Base-by-base conservation (phyloP, 192 early-diverging fungal genomes). In the Spizellomyces sp. region DNA sequence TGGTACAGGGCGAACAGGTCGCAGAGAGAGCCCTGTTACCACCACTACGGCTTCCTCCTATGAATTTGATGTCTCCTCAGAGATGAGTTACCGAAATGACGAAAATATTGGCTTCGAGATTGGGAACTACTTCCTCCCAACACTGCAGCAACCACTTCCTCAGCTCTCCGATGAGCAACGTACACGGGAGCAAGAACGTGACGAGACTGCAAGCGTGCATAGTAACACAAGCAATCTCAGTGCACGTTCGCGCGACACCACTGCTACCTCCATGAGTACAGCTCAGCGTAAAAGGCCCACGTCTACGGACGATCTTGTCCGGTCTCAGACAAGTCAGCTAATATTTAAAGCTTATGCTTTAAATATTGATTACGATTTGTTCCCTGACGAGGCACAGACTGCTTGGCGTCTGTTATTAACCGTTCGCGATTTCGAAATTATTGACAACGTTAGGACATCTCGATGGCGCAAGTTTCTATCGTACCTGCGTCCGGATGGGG, bases 391-490 rank as follows among this genome's bases (percentile, higher is more conserved):
- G 7, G 74, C 80, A 7, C 77, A 83, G 46, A 80, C 77, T 2
- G 86, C 84, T 0, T 81, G 77, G 14, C 81, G 83, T 41, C 64
- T 91, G 8, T 69, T 76, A 0, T 45, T 91, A 0, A 65, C 64
- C 8, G 77, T 93, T 14, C 70, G 77, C 15, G 88, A 93, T 45
- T 56, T 93, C 44, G 94, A 94, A 61, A 86, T 94, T 19, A 84
- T 91, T 46, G 94, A 95, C 70, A 88, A 92, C 64, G 78, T 94
- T 41, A 80, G 82, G 69, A 87, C 89, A 0, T 93, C 91, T 0
- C 70, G 77, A 6, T 95, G 90, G 89, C 75, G 86, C n/a, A 94
- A 92, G 72, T 93, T 95, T 65, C 68, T 95, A 62, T 83, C 89
- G 0, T 82, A 86, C 46, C 81, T 90, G 78, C 75, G 85, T 15